These are phyloP conservation scores for Kodamaea lidongshanica DNA, from an alignment of 805 yeast species.

Conservation along the genomic window DNA sequence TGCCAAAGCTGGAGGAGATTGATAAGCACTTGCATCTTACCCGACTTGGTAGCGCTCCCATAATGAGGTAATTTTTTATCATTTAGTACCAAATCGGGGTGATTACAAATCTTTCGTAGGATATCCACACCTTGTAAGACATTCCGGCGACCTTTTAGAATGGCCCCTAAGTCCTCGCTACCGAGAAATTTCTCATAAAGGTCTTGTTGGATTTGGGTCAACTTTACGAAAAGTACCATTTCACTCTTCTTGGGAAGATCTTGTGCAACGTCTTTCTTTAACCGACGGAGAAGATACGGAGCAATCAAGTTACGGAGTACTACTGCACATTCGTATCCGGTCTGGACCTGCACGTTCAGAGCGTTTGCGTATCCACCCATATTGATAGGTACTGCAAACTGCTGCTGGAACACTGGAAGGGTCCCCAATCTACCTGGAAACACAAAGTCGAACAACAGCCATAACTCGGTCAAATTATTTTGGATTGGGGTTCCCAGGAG, in stretches of 20 bases:
- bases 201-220: conserved; percentile 69
- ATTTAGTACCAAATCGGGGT: conserved; percentile 65
- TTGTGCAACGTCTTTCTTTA: conserved; percentile 90
- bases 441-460: conserved; percentile 94
- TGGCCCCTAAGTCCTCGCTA: conserved; percentile 69
- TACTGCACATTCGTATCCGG: conserved; percentile 94
- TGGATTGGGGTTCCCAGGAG: conserved; percentile 96
- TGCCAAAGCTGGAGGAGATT: conserved; percentile 73
- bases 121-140: conserved; percentile 87
- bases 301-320: conserved; percentile 80
- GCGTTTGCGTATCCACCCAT: conserved; percentile 99
- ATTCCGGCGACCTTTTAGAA: conserved; percentile 69
- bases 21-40: conserved; percentile 85
- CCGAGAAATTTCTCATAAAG: conserved; percentile 69
- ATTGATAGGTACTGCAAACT: conserved; percentile 87
- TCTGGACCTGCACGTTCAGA: conserved; percentile 88
- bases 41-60: conserved; percentile 62
- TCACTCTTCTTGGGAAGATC: conserved; percentile 91
- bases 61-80: conserved; percentile 34
- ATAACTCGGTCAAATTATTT: conserved; percentile 81
- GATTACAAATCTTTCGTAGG: conserved; percentile 88
- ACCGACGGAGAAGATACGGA: conserved; percentile 80
- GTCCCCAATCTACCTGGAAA: conserved; percentile 95
- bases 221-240: conserved; percentile 85
- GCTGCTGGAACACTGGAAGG: conserved; percentile 86